phyloP scores from a whole-genome alignment of 768 basidiomycete species.

The Mycena pura region DNA sequence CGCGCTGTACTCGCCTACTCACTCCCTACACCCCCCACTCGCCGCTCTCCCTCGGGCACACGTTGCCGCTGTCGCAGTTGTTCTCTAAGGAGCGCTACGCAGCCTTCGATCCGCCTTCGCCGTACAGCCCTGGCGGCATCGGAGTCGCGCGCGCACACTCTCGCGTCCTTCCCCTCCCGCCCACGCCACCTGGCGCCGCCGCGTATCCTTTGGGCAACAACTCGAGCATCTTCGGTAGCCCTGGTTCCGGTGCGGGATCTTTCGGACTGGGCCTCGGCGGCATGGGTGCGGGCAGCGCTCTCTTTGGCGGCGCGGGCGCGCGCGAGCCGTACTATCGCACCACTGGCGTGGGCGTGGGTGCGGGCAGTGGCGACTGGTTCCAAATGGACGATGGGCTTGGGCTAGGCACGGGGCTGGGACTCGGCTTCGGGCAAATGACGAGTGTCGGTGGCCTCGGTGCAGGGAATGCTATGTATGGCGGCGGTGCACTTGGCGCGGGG shows the following conservation, averaged over 20 bases:
- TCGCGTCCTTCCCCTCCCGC: slow-evolving; percentile 19
- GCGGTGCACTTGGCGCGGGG: too few species aligned
- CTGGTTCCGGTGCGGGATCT: neutral
- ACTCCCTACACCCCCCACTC: neutral
- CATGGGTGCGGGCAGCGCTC: neutral
- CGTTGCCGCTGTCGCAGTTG: neutral
- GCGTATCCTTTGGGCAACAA: neutral
- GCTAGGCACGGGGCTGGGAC: slow-evolving; percentile 4
- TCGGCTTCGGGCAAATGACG: too few species aligned
- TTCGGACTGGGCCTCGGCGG: neutral
- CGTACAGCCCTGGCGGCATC: neutral
- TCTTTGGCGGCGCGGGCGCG: neutral
- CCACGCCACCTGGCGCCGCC: slow-evolving; percentile 11
- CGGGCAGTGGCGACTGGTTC: slow-evolving; percentile 22
- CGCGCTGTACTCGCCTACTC: neutral
- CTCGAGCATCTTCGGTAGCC: too few species aligned
- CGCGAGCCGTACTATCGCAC: slow-evolving; percentile 9
- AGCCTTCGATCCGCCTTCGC: neutral
- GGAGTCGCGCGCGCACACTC: neutral
- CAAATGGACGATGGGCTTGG: slow-evolving; percentile 22
- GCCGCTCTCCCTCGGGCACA: neutral
- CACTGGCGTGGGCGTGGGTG: neutral
- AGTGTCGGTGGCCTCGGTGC: too few species aligned
- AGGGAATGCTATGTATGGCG: too few species aligned
- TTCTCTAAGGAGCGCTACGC: slow-evolving; percentile 5